phyloP scores from a whole-genome alignment of 1,284 basidiomycete genomes.

The Fomitiporia mediterranea region DNA sequence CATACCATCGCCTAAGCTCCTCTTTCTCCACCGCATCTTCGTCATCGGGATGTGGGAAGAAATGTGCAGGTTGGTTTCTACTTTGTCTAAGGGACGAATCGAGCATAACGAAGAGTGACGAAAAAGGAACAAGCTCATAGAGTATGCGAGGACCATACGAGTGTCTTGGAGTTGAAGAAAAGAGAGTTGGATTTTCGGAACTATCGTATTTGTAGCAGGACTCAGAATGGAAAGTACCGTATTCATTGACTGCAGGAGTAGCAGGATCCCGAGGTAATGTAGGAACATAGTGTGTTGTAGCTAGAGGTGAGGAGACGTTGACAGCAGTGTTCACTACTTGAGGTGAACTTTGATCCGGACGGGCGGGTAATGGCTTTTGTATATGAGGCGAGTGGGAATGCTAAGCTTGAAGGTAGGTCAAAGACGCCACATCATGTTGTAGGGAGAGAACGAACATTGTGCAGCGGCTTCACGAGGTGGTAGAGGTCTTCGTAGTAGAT shows the following conservation, averaged over 20 bases:
- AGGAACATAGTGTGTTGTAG: neutral
- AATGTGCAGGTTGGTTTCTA: neutral
- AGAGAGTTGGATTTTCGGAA: constrained; percentile 18
- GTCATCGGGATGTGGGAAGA: neutral
- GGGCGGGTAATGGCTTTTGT: neutral
- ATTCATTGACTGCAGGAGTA: constrained; percentile 44
- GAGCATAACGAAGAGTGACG: neutral
- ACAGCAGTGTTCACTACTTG: neutral
- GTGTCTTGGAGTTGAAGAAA: constrained; percentile 18
- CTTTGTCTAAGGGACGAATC: neutral
- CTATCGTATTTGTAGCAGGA: constrained; percentile 16
- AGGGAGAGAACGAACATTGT: constrained; percentile 27
- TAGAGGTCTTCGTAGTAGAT: constrained; percentile 60
- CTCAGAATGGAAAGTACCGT: constrained; percentile 41
- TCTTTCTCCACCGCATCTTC: neutral
- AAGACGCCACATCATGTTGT: neutral
- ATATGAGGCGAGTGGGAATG: constrained; percentile 10
- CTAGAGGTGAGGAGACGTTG: no score
- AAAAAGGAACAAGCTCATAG: constrained; percentile 10
- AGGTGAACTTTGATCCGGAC: neutral
- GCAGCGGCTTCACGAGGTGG: constrained; percentile 40
- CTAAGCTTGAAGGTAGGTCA: constrained; percentile 7
- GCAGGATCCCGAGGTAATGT: constrained; percentile 26
- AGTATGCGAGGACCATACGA: neutral
- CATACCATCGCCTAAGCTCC: neutral